A percentile compares a stretch with the other conserved stretches of the same genome.
Evolutionary conservation across 352 stramenopile genomes (phyloP).

Genomic region (Pythium vanterpoolii): DNA sequence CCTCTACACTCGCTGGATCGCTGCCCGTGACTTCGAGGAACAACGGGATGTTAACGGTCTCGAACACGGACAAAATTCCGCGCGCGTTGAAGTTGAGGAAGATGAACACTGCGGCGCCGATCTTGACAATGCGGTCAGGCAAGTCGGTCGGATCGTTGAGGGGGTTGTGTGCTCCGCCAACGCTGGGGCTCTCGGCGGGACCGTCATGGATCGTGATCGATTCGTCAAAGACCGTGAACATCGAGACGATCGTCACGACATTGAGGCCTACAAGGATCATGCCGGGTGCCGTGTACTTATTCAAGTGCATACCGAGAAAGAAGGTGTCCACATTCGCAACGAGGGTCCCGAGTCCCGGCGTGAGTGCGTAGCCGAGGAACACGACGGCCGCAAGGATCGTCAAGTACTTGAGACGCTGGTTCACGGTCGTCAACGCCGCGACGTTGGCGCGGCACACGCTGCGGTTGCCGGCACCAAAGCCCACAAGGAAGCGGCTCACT

Average conservation of each 20-base stretch:
- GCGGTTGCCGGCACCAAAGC: conserved; percentile 75
- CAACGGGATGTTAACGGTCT: conserved; percentile 82
- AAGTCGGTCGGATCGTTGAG: conserved; percentile 52
- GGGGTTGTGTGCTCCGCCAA: conserved; percentile 35
- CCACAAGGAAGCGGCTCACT: conserved; percentile 67
- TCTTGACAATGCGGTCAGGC: conserved; percentile 65
- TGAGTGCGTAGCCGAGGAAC: conserved; percentile 74
- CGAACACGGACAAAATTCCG: conserved; percentile 77
- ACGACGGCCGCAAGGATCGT: conserved; percentile 73
- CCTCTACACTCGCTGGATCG: conserved; percentile 43
- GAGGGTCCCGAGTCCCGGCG: conserved; percentile 64
- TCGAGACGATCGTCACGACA: conserved; percentile 55
- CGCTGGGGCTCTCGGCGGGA: conserved; percentile 44
- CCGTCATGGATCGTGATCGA: conserved; percentile 55
- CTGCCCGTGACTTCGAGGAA: conserved; percentile 68
- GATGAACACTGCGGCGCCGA: conserved; percentile 73
- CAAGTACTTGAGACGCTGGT: conserved; percentile 71
- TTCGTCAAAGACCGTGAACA: conserved; percentile 59
- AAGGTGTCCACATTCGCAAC: conserved; percentile 56
- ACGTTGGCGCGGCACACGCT: conserved; percentile 77
- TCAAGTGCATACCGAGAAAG: conserved; percentile 62
- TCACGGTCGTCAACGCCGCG: conserved; percentile 60
- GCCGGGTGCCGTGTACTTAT: conserved; percentile 71
- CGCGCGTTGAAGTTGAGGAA: conserved; percentile 77
- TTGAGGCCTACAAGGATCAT: conserved; percentile 65